Base-by-base conservation (phyloP, 2,329 filamentous ascomycete genomes). In the Alternaria ethzedia region DNA sequence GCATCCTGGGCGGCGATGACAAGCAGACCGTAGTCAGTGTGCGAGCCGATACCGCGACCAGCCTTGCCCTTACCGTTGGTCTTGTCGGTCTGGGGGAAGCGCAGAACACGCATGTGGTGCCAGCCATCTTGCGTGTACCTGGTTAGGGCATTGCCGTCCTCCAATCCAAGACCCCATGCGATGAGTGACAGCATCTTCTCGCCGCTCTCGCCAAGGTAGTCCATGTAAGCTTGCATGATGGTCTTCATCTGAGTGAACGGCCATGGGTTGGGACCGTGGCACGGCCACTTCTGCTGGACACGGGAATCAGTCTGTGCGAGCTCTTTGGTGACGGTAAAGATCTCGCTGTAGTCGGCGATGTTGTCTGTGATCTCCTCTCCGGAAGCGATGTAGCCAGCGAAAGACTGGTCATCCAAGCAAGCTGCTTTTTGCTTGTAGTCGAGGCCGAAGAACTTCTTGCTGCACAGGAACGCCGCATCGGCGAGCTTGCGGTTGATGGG, bases 241-340 rank as follows among this genome's bases (percentile, higher is more conserved):
- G 74, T 68, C 70, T 80, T 78, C 78, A 85, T 83, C 11, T 78
- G 70, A 9, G 64, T 62, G 45, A 83, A 80, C 0, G 83, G 82
- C 84, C 84, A 86, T 0, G 84, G 84, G 61, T 81, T 83, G 3
- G 82, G 81, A 0, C 84, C 84, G 63, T 86, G 84, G 65, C 83
- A 85, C 0, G 84, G 84, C 83, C 84, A 85, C 26, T 78, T 76
- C 5, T 71, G 72, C 20, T 69, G 69, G 4, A 85, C 83, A 2
- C 83, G 76, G 1, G 71, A 65, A 51, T 86, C 83, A 5, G 74
- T 63, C 2, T 72, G 63, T 5, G 72, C 69, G 7, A 86, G 72
- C 52, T 86, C 83, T 61, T 85, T 86, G 12, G 82, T 85, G 17
- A 86, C 82, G 2, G 84, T 86, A 63, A 85, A 86, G 30, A 86